These are phyloP conservation scores for Cercophora samala DNA, from an alignment of 495 filamentous ascomycete genomes.

Conservation along the genomic window DNA sequence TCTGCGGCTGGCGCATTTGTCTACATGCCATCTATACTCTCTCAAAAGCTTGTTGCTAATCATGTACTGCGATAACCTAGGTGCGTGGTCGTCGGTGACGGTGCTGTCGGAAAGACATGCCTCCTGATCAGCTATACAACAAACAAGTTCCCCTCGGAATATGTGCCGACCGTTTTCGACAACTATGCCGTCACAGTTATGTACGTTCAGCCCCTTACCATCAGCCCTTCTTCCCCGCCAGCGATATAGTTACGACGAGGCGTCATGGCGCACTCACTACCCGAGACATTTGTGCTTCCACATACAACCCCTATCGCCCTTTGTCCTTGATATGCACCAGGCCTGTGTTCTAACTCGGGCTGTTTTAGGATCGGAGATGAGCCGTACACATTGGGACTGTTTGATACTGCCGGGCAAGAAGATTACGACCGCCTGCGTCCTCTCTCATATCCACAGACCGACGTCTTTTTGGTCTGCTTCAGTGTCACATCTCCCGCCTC, in stretches of 20 bases:
- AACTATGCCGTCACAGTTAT: slow-evolving; percentile 99
- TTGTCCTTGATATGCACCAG: background rate
- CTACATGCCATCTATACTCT: slow-evolving; percentile 17
- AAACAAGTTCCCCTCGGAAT: slow-evolving; percentile 99
- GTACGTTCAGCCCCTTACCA: slow-evolving; percentile 56
- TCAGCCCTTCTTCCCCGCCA: background rate
- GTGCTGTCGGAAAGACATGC: slow-evolving; percentile 98
- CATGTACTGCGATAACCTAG: slow-evolving; percentile 41
- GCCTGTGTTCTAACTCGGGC: slow-evolving; percentile 21
- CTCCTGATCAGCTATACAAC: slow-evolving; percentile 98
- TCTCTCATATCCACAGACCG: slow-evolving; percentile 95
- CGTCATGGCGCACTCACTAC: slow-evolving; percentile 9
- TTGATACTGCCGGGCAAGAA: slow-evolving; percentile 98
- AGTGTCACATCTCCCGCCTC: slow-evolving; percentile 97
- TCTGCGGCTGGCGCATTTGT: slow-evolving; percentile 10
- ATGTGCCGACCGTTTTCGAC: slow-evolving; percentile 98
- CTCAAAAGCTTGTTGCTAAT: slow-evolving; percentile 22
- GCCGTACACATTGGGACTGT: slow-evolving; percentile 93
- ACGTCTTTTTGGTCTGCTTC: slow-evolving; percentile 98
- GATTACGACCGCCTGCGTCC: slow-evolving; percentile 98
- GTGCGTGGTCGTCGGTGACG: slow-evolving; percentile 98
- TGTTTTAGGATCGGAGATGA: slow-evolving; percentile 90
- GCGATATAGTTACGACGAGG: slow-evolving; percentile 5
- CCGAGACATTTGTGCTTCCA: slow-evolving; percentile 2
- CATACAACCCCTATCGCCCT: background rate